These are phyloP conservation scores for Smallanthus sonchifolius DNA, from an alignment of 129 eudicot genomes.

Conservation along the genomic window DNA sequence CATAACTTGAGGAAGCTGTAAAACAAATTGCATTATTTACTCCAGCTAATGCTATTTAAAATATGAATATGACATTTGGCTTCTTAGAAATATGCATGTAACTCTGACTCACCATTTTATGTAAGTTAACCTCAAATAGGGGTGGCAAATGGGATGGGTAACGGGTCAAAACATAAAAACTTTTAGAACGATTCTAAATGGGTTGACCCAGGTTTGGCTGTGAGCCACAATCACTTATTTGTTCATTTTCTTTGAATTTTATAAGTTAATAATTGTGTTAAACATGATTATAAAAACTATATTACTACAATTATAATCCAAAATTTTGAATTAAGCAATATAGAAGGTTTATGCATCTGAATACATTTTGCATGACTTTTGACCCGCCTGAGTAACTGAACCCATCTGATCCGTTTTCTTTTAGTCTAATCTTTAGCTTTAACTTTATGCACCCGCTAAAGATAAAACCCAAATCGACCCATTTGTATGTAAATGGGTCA, in stretches of 20 bases:
- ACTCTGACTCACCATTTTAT: no score
- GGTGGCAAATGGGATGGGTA: no score
- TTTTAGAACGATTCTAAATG: neutral
- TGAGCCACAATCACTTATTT: neutral
- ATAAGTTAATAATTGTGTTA: neutral
- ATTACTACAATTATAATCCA: neutral
- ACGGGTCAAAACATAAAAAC: neutral
- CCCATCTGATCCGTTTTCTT: no score
- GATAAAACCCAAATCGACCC: neutral
- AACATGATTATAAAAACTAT: neutral
- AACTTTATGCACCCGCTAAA: neutral
- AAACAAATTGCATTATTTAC: no score
- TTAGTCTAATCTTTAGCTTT: neutral
- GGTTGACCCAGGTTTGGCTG: neutral
- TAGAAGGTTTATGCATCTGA: neutral
- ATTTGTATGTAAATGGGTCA: neutral
- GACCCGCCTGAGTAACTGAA: neutral
- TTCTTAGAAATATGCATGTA: no score
- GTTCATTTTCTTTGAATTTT: neutral
- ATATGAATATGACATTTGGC: no score
- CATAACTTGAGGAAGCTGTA: no score
- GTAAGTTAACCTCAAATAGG: no score
- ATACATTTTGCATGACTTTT: neutral
- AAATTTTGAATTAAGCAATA: neutral
- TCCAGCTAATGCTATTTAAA: no score